phyloP scores from a whole-genome alignment of 208 protist genomes.

The Leishmania amazonensis region DNA sequence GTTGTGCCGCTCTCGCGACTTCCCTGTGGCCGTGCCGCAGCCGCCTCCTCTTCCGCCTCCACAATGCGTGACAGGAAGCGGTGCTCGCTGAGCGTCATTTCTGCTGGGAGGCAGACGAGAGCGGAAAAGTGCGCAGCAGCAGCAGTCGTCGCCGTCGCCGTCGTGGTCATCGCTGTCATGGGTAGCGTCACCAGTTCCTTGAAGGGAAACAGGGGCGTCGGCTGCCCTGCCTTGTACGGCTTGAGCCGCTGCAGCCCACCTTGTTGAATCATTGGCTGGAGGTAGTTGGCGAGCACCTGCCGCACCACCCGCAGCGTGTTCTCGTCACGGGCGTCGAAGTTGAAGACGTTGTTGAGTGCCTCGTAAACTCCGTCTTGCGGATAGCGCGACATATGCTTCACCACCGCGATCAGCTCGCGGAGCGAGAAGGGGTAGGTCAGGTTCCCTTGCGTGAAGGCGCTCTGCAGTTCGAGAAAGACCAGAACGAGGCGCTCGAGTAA shows the following conservation, averaged over 20 bases:
- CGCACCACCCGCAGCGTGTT: slow-evolving; percentile 76
- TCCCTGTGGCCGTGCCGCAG: not conserved
- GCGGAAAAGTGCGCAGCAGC: not conserved
- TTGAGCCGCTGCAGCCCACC: slow-evolving; percentile 52
- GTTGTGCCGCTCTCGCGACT: not conserved
- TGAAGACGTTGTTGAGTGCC: slow-evolving; percentile 86
- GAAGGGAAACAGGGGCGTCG: slow-evolving; percentile 34
- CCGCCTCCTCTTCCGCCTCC: not conserved
- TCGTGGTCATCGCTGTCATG: not conserved
- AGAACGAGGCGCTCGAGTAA: slow-evolving; percentile 63
- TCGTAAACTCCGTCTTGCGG: slow-evolving; percentile 87
- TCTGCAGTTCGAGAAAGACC: slow-evolving; percentile 80
- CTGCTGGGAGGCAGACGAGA: slow-evolving; percentile 9
- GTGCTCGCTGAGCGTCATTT: not conserved
- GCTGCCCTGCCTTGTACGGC: slow-evolving; percentile 46
- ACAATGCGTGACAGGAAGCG: slow-evolving; percentile 11
- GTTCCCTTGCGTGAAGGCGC: slow-evolving; percentile 80
- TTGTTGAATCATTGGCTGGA: slow-evolving; percentile 39
- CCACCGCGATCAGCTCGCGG: slow-evolving; percentile 94
- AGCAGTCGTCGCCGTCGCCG: not conserved
- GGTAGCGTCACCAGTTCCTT: slow-evolving; percentile 32
- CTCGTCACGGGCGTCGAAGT: slow-evolving; percentile 82
- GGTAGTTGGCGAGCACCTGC: slow-evolving; percentile 53
- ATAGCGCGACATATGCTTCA: slow-evolving; percentile 90
- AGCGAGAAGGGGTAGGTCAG: slow-evolving; percentile 92